Conservation (phyloP, 2,329 filamentous ascomycete genomes). For the Ceratocystis smalleyi region DNA sequence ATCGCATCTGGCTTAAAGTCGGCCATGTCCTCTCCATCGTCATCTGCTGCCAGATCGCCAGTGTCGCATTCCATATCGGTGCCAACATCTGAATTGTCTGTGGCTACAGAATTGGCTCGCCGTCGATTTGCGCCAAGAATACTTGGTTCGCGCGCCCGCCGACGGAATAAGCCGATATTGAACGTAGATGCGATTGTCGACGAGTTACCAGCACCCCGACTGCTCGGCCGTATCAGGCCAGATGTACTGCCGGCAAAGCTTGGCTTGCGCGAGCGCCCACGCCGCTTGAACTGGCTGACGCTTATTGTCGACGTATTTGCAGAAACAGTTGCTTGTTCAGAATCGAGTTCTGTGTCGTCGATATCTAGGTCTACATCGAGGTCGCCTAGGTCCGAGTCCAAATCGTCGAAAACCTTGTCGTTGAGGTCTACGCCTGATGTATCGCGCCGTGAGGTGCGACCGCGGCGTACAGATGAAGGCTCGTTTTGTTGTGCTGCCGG, state of each 20-base stretch:
- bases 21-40: constrained; percentile 27
- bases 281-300: constrained; percentile 32
- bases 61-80: constrained; percentile 20
- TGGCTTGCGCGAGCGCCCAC: constrained; percentile 32
- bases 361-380: constrained; percentile 27
- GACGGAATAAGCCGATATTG: constrained; percentile 42
- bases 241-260: constrained; percentile 38
- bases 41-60: constrained; percentile 19
- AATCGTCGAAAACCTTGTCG: constrained; percentile 32
- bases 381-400: constrained; percentile 26
- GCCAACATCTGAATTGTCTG: constrained; percentile 17
- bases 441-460: constrained; percentile 23
- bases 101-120: constrained; percentile 18
- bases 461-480: constrained; percentile 1
- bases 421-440: constrained; percentile 36
- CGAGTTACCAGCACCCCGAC: constrained; percentile 31
- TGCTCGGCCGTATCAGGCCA: constrained; percentile 38
- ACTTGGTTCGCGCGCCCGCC: constrained; percentile 44
- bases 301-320: constrained; percentile 33
- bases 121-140: constrained; percentile 41
- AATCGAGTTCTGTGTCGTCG: not conserved
- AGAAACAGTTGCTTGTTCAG: constrained; percentile 25
- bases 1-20: constrained; percentile 49
- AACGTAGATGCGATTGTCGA: constrained; percentile 35
- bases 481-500: not conserved